These are phyloP conservation scores for Chytridiales sp. DNA, from an alignment of 371 early-diverging fungal genomes.

Conservation along the genomic window DNA sequence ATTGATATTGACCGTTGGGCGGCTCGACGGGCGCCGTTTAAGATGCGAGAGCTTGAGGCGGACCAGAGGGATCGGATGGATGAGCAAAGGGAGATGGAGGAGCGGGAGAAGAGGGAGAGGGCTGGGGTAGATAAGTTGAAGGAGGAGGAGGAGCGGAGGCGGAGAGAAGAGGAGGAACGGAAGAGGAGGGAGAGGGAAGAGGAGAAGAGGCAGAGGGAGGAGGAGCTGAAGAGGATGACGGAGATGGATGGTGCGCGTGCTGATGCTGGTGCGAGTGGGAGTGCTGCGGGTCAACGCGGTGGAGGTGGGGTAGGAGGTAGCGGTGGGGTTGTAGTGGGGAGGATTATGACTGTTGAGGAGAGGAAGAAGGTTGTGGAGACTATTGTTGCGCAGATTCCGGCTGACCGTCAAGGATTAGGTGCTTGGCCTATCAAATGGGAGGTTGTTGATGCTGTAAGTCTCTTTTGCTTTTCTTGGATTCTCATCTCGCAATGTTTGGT, in stretches of 20 bases:
- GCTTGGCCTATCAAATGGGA: slow-evolving; percentile 78
- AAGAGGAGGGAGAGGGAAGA: slow-evolving; percentile 7
- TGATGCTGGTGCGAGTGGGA: slow-evolving; percentile 13
- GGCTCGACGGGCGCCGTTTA: slow-evolving; percentile 55
- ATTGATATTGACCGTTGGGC: slow-evolving; percentile 74
- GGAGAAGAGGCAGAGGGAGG: slow-evolving; percentile 15
- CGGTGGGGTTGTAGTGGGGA: slow-evolving; percentile 34
- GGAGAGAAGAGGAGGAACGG: slow-evolving; percentile 14
- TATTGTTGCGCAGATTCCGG: slow-evolving; percentile 72
- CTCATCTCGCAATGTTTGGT: neutral
- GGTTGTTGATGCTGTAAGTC: slow-evolving; percentile 62
- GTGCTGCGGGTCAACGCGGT: slow-evolving; percentile 17
- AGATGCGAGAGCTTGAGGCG: slow-evolving; percentile 65
- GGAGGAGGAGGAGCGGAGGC: slow-evolving; percentile 34
- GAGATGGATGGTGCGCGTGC: slow-evolving; percentile 27
- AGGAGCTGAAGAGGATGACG: slow-evolving; percentile 18
- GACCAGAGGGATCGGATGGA: slow-evolving; percentile 68
- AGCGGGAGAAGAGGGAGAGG: slow-evolving; percentile 11
- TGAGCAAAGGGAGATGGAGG: slow-evolving; percentile 45
- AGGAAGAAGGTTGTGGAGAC: slow-evolving; percentile 59
- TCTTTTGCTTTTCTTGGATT: neutral
- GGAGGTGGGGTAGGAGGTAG: slow-evolving; percentile 33
- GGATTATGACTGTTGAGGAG: slow-evolving; percentile 63
- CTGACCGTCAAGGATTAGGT: slow-evolving; percentile 73
- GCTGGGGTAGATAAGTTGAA: slow-evolving; percentile 28